Evolutionary conservation across 441 rosid genomes (phyloP).

Genomic region (Dalechampia spathulata): DNA sequence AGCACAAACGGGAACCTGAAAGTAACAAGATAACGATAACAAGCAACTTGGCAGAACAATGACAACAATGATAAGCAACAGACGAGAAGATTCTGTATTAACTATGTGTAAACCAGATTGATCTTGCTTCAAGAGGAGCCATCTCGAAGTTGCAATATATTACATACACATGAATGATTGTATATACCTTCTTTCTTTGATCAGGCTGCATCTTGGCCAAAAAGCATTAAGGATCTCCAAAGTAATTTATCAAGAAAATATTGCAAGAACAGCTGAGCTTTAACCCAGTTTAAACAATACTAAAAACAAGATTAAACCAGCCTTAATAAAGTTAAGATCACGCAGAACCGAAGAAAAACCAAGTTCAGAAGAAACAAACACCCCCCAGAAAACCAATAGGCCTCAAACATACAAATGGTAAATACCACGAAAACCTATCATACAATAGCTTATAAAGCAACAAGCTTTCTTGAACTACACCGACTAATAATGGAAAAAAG

Average conservation of each 20-base stretch:
- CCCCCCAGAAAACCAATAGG: conserved; percentile 12
- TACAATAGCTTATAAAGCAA: not conserved
- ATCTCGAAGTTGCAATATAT: not conserved
- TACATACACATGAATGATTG: not conserved
- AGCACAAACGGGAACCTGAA: too few relatives aligned
- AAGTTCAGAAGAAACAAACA: too few relatives aligned
- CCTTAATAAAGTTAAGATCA: conserved; percentile 3
- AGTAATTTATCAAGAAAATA: conserved; percentile 17
- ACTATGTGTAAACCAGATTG: conserved; percentile 18
- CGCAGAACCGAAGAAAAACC: not conserved
- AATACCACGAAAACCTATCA: conserved; percentile 19
- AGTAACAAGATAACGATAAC: too few relatives aligned
- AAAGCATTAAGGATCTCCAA: conserved; percentile 37
- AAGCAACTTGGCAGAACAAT: not conserved
- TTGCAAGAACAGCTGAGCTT: conserved; percentile 13
- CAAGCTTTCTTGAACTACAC: conserved; percentile 11
- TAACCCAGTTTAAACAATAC: conserved; percentile 9
- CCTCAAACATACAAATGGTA: conserved; percentile 8
- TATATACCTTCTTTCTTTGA: conserved; percentile 75
- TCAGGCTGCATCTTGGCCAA: conserved; percentile 76
- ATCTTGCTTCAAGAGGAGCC: conserved; percentile 18
- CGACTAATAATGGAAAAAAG: not conserved
- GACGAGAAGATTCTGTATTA: conserved; percentile 1
- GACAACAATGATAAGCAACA: not conserved
- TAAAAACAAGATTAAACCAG: not conserved